Percentiles rank a stretch among this genome's conserved stretches.
Evolutionary conservation across 345 rosid genomes (phyloP).

Genomic region (Hirschfeldia incana): DNA sequence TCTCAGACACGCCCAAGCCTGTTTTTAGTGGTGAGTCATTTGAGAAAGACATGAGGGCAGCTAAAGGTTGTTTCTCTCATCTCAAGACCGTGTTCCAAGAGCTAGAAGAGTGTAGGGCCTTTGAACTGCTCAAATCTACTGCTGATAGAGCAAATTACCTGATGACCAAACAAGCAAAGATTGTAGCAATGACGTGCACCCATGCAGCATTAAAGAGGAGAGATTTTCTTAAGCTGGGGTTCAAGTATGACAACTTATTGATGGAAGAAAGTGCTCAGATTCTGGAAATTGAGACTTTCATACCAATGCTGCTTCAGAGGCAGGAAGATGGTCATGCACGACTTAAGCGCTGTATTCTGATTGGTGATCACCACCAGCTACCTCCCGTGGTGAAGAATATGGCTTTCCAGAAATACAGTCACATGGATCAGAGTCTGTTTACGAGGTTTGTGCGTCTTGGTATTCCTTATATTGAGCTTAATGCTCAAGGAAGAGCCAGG

Average conservation of each 20-base stretch:
- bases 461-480: slow-evolving; percentile 96
- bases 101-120: slow-evolving; percentile 98
- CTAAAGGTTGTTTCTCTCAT: slow-evolving; percentile 91
- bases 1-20: slow-evolving; percentile 76
- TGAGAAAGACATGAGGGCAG: slow-evolving; percentile 93
- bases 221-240: slow-evolving; percentile 95
- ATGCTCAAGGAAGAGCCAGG: slow-evolving; percentile 99
- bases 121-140: slow-evolving; percentile 98
- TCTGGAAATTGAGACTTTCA: slow-evolving; percentile 97
- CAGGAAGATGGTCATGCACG: slow-evolving; percentile 99
- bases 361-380: slow-evolving; percentile 98
- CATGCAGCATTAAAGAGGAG: slow-evolving; percentile 98
- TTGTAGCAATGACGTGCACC: slow-evolving; percentile 99
- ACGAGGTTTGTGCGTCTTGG: slow-evolving; percentile 98
- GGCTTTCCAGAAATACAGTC: slow-evolving; percentile 99
- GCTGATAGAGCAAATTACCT: slow-evolving; percentile 98
- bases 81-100: slow-evolving; percentile 93
- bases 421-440: slow-evolving; percentile 99
- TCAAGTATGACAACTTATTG: slow-evolving; percentile 93
- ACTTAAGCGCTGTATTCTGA: slow-evolving; percentile 93
- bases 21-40: slow-evolving; percentile 82
- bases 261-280: slow-evolving; percentile 99
- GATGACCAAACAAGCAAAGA: slow-evolving; percentile 98
- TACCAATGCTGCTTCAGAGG: slow-evolving; percentile 98
- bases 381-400: slow-evolving; percentile 99